Evolutionary conservation across 176 grass and related monocot species (phyloP), one percentile per base, ranked within the genome.

Genomic region (Aechmea fasciata): DNA sequence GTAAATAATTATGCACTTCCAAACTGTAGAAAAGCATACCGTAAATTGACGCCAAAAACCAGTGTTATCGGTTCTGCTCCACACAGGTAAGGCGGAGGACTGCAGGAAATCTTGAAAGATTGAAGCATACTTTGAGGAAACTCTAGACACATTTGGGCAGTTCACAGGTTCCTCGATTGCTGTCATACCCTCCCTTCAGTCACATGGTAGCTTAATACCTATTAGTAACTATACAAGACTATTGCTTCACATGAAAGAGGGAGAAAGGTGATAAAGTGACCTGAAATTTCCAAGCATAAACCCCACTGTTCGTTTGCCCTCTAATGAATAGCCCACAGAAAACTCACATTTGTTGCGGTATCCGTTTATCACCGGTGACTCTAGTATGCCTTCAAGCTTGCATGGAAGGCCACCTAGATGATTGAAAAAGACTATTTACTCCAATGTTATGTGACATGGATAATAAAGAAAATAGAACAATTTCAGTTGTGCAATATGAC

Each of bases 201-300:
- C 76, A 52, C 69, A 68, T 77, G 19, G 52, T 14, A 69, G 25
- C 66, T 76, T 61, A 79, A 47, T 53, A 75, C 20, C 50, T 72
- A 65, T 87, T 67, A 75, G 13, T 15, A 11, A 55, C 48, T 52
- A 26, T 55, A 49, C 13, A 80, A 75, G 3, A 72, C 9, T 22
- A 19, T 20, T 61, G 15, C n/a, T 19, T 61, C 55, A n/a, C 11
- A 70, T 2, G 28, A 17, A 67, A 29, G 9, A 85, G 68, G 66
- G 74, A 57, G 11, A 19, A 69, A 65, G 28, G 4, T 68, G 33
- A 69, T 15, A 72, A 71, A 59, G 71, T 51, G 51, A 96, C 93
- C 93, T 99, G 75, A 99, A 99, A 85, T 89, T 99, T 19, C 94
- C 94, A 69, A 90, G 79, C 89, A 99, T 93, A 87, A 99, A 99